Base-by-base conservation (phyloP, 441 rosid genomes). In the Kokia cookei region DNA sequence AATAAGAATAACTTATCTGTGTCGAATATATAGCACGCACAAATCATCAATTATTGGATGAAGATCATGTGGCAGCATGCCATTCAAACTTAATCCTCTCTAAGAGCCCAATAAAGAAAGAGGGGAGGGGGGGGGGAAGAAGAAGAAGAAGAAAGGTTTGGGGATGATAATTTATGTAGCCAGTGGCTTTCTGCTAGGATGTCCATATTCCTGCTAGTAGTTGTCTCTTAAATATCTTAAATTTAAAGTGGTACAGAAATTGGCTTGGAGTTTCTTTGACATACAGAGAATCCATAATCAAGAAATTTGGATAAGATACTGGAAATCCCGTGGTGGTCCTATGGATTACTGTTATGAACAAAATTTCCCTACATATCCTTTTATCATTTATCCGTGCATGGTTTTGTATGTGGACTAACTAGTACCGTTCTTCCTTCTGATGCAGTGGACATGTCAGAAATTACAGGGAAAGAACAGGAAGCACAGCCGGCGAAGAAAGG, bases 401-500 rank as follows among this genome's bases (percentile, higher is more conserved):
- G 57, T 61, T 58, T 61, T 19, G 22, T 47, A 65, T 61, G 17
- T 70, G 50, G 60, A 32, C 62, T 65, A 62, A 78, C 68, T 63
- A 60, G 60, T 42, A 19, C 22, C 24, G n/a, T 71, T 11, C 57
- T 48, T 58, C 22, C 67, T 71, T 50, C 26, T 48, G 48, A 19
- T 84, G 87, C 90, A 94, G 97, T 84, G 72, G 93, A 93, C 75
- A 71, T 91, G 29, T 76, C 94, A 4, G 97, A 92, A 76, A 87
- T 86, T 67, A 73, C 91, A 1, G 94, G 94, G 65, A 94, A 91
- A 79, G 97, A 92, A 63, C 97, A 84, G 63, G 99, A 90, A 75
- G 80, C 90, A 45, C 99, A 84, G 76, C 84, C 90, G 29, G 77
- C 76, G 15, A 94, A 91, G 90, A 94, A 90, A 82, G 99, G 98